phyloP scores from a whole-genome alignment of 73 alveolate species.

The Tetrahymena thermophila region DNA sequence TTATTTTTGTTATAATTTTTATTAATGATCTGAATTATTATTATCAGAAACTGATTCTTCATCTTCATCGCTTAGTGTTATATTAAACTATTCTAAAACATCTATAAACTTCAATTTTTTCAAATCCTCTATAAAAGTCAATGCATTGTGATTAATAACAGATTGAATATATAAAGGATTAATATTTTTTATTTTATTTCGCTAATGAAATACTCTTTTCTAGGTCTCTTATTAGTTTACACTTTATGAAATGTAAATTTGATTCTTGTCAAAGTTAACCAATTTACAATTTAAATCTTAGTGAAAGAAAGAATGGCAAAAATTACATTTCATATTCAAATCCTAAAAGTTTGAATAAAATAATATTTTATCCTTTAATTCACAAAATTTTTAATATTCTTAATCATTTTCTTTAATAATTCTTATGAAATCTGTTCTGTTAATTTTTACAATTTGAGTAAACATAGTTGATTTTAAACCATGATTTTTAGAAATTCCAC shows the following conservation, averaged over 20 bases:
- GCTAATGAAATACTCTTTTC: not conserved
- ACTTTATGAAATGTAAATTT: too few species aligned
- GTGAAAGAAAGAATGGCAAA: not conserved
- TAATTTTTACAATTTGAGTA: not conserved
- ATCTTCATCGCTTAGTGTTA: not conserved
- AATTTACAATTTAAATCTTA: not conserved
- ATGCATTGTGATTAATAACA: not conserved
- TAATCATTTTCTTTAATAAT: too few species aligned
- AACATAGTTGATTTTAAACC: not conserved
- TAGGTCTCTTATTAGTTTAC: not conserved
- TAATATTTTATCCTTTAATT: not conserved
- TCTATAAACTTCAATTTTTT: not conserved
- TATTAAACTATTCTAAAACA: not conserved
- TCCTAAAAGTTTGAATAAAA: not conserved
- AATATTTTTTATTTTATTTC: not conserved
- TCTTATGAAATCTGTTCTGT: not conserved
- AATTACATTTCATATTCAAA: not conserved
- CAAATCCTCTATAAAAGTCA: not conserved
- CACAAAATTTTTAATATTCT: not conserved
- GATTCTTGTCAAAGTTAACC: not conserved
- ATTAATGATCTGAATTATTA: not conserved
- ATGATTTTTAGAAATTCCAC: not conserved
- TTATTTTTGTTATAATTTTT: too few species aligned
- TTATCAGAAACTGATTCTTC: not conserved
- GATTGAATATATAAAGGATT: not conserved